Conservation (phyloP, 495 filamentous ascomycete genomes). For the Aspergillus baeticus region DNA sequence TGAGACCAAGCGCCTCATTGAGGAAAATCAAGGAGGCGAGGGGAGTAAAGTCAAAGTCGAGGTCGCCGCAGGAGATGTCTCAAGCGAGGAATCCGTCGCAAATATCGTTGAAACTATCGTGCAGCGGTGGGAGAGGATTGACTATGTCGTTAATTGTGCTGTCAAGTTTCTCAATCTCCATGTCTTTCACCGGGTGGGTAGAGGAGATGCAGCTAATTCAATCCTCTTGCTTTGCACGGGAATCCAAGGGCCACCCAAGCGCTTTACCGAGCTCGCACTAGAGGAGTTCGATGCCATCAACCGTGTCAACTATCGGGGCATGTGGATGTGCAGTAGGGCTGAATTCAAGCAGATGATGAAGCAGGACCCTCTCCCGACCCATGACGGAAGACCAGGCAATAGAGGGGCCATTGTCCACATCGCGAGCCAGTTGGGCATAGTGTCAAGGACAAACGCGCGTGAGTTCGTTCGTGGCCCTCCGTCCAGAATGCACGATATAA, state of each 20-base stretch:
- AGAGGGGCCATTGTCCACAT: not conserved
- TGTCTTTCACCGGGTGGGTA: too few relatives aligned
- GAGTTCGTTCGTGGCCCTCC: too few relatives aligned
- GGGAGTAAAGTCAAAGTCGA: not conserved
- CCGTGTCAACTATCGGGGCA: not conserved
- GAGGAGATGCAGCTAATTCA: too few relatives aligned
- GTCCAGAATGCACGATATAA: too few relatives aligned
- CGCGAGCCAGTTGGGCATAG: not conserved
- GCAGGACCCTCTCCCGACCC: not conserved
- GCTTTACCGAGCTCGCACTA: not conserved
- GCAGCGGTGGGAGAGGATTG: not conserved
- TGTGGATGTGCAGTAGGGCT: not conserved
- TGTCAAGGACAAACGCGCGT: not conserved
- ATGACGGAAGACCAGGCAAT: conserved; percentile 3
- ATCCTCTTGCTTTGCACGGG: too few relatives aligned
- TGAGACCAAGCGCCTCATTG: not conserved
- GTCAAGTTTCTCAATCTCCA: not conserved
- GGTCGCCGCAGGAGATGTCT: not conserved
- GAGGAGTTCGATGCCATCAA: conserved; percentile 1
- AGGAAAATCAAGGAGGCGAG: too few relatives aligned
- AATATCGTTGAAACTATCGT: not conserved
- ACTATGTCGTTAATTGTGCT: not conserved
- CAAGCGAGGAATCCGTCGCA: not conserved
- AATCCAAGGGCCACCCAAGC: too few relatives aligned
- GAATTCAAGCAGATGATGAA: not conserved